These are phyloP conservation scores for Trametes versicolor DNA, from an alignment of 1,284 basidiomycete genomes.

Conservation along the genomic window DNA sequence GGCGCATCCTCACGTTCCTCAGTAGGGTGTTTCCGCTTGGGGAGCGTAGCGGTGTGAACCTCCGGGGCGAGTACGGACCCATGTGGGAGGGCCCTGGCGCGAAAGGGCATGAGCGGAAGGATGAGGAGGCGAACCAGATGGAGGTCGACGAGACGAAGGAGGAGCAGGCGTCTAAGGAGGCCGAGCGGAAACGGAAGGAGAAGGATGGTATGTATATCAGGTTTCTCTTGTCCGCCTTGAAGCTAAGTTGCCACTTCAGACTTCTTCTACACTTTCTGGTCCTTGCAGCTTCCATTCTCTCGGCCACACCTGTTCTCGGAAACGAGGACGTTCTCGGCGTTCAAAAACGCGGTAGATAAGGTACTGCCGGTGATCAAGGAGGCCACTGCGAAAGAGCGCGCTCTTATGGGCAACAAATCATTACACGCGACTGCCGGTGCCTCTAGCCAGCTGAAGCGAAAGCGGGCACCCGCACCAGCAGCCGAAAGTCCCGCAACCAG, in stretches of 20 bases:
- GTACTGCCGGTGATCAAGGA: constrained; percentile 83
- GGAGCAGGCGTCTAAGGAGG: constrained; percentile 42
- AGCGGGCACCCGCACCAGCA: constrained; percentile 62
- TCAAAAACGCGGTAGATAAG: constrained; percentile 74
- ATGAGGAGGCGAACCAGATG: constrained; percentile 43
- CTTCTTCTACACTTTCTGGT: constrained; percentile 89
- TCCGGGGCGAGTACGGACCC: constrained; percentile 86
- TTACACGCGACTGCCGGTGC: constrained; percentile 49
- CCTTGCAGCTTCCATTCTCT: constrained; percentile 81
- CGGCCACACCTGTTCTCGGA: constrained; percentile 71
- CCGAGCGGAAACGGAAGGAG: constrained; percentile 53
- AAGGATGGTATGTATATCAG: constrained; percentile 64
- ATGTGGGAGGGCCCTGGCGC: constrained; percentile 76
- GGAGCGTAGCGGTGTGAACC: constrained; percentile 90
- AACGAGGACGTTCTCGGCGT: constrained; percentile 62
- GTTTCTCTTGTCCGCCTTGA: constrained; percentile 15
- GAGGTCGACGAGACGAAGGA: constrained; percentile 55
- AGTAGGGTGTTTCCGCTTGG: constrained; percentile 88
- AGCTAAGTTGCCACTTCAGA: constrained; percentile 52
- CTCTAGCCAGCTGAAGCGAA: constrained; percentile 62
- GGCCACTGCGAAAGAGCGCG: constrained; percentile 84
- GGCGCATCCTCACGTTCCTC: constrained; percentile 87
- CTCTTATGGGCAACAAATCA: constrained; percentile 76
- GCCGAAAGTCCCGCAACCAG: constrained; percentile 58
- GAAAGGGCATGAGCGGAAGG: constrained; percentile 41